phyloP scores from a whole-genome alignment of 2,329 filamentous ascomycete species.

The Sarocladiaceae sp. region DNA sequence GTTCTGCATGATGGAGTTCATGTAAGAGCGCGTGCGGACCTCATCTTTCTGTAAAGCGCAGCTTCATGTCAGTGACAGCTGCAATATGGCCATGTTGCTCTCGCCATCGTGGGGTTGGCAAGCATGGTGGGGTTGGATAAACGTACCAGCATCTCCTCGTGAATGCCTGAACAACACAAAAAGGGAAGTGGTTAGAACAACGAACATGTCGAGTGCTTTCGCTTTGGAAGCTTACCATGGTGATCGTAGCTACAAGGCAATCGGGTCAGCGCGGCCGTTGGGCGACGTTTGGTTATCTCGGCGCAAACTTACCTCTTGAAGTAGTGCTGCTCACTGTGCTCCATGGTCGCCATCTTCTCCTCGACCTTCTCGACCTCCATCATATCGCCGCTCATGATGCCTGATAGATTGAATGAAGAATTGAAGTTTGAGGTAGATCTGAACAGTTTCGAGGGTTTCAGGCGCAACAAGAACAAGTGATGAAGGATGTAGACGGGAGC shows the following conservation, averaged over 20 bases:
- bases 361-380: conserved; percentile 59
- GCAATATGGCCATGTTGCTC: not conserved
- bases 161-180: conserved; percentile 63
- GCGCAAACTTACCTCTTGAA: conserved; percentile 76
- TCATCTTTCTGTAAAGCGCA: conserved; percentile 79
- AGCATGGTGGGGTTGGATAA: conserved; percentile 16
- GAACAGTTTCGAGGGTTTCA: too few species aligned
- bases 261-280: not conserved
- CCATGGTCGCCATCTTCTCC: conserved; percentile 65
- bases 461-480: not conserved
- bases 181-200: conserved; percentile 22
- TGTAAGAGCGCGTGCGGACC: conserved; percentile 92
- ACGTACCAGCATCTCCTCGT: conserved; percentile 96
- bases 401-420: not conserved
- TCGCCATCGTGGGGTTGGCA: conserved; percentile 1
- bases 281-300: not conserved
- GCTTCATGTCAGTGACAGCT: conserved; percentile 12
- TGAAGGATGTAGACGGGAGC: not conserved
- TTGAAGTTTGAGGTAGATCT: not conserved
- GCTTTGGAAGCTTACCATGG: conserved; percentile 61
- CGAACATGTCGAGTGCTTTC: conserved; percentile 4
- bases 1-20: conserved; percentile 97
- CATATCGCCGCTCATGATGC: conserved; percentile 43
- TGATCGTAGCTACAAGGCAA: conserved; percentile 78
- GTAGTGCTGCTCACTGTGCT: conserved; percentile 97